Percentiles rank a stretch among this genome's conserved stretches.
phyloP scores from a whole-genome alignment of 805 yeast genomes.

The Candida nanaspora region DNA sequence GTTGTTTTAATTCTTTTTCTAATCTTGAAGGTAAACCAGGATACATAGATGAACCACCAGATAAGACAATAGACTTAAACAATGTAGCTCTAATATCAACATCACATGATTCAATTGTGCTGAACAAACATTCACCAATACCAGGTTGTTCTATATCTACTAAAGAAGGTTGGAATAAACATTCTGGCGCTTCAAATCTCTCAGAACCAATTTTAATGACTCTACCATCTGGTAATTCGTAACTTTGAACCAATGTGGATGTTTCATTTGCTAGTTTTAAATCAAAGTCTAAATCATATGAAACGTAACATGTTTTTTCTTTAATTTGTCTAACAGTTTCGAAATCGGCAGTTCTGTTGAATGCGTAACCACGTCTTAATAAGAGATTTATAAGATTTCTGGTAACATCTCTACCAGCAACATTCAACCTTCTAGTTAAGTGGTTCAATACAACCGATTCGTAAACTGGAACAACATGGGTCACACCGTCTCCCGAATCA shows the following conservation, averaged over 20 bases:
- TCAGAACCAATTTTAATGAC: constrained; percentile 90
- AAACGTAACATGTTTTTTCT: constrained; percentile 91
- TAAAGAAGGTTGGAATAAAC: constrained; percentile 90
- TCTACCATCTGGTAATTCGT: constrained; percentile 96
- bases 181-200: constrained; percentile 94
- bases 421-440: constrained; percentile 84
- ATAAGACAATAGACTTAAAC: constrained; percentile 85
- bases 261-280: constrained; percentile 84
- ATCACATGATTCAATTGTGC: constrained; percentile 91
- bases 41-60: constrained; percentile 98
- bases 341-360: constrained; percentile 97
- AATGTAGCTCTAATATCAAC: constrained; percentile 86
- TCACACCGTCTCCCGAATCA: constrained; percentile 98
- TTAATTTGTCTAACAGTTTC: constrained; percentile 98
- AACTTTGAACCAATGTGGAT: constrained; percentile 86
- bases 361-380: constrained; percentile 94
- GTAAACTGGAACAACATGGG: constrained; percentile 96
- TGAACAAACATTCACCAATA: constrained; percentile 86
- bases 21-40: constrained; percentile 95
- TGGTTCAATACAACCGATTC: constrained; percentile 96
- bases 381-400: constrained; percentile 85
- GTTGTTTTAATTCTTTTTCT: constrained; percentile 93
- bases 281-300: constrained; percentile 89
- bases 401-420: constrained; percentile 98
- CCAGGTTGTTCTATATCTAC: constrained; percentile 98